Conservation (phyloP, 192 early-diverging fungal species). For the Coemansia sp. region DNA sequence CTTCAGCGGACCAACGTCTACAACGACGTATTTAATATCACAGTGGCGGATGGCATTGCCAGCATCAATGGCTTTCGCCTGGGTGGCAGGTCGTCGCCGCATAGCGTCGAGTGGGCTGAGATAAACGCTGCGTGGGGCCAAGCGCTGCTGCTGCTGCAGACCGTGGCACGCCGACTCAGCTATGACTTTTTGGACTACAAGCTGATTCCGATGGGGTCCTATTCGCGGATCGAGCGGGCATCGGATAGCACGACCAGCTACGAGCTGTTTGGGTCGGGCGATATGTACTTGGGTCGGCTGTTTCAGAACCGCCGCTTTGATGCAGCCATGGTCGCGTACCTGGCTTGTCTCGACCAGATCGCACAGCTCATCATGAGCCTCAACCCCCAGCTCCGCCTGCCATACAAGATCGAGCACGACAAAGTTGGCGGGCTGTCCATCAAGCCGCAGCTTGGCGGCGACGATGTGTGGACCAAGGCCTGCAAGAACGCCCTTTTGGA, state of each 20-base stretch:
- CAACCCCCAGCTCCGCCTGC: slow-evolving; percentile 74
- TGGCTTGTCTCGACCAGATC: slow-evolving; percentile 88
- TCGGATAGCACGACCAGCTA: slow-evolving; percentile 63
- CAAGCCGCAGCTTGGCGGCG: slow-evolving; percentile 81
- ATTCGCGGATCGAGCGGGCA: slow-evolving; percentile 84
- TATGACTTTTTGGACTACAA: slow-evolving; percentile 82
- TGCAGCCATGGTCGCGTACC: slow-evolving; percentile 80
- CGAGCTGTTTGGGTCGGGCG: slow-evolving; percentile 89
- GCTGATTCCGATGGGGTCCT: slow-evolving; percentile 88
- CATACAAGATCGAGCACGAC: slow-evolving; percentile 89
- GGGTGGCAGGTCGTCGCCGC: slow-evolving; percentile 68
- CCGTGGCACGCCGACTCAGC: slow-evolving; percentile 77
- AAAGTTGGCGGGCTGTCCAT: slow-evolving; percentile 83
- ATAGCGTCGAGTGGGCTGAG: slow-evolving; percentile 91
- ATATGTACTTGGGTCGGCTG: slow-evolving; percentile 70
- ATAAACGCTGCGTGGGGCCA: slow-evolving; percentile 98
- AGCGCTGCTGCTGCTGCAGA: slow-evolving; percentile 79
- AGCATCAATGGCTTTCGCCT: slow-evolving; percentile 94
- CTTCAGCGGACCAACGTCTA: slow-evolving; percentile 92
- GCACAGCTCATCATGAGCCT: slow-evolving; percentile 75
- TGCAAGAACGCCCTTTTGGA: slow-evolving; percentile 86
- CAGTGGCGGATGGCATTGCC: slow-evolving; percentile 80
- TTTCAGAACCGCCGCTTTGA: slow-evolving; percentile 87
- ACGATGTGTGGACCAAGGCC: slow-evolving; percentile 90
- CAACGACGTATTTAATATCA: slow-evolving; percentile 92